Evolutionary conservation across 2,329 filamentous ascomycete genomes (phyloP).

Genomic region (Beauveria sp.): DNA sequence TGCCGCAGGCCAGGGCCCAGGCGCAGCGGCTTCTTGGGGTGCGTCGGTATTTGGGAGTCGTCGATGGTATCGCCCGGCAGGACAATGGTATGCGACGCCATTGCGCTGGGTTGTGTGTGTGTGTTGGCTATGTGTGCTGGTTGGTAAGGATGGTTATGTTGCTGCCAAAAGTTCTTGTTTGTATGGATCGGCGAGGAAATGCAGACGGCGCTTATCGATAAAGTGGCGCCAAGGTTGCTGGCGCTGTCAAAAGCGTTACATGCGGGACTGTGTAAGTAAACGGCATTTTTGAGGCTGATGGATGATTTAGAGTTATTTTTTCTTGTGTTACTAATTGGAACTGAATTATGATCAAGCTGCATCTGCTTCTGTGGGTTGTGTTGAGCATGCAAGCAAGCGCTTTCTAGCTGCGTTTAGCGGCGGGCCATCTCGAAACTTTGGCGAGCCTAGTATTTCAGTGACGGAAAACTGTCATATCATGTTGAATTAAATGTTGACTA

Average conservation of each 20-base stretch:
- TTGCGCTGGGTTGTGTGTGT: conserved; percentile 22
- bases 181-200: neutral
- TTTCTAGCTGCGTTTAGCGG: too few species aligned
- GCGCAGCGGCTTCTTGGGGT: conserved; percentile 63
- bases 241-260: neutral
- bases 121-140: neutral
- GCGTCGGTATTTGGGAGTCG: conserved; percentile 55
- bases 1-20: conserved; percentile 79
- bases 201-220: conserved; percentile 4
- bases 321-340: too few species aligned
- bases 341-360: too few species aligned
- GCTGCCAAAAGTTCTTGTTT: neutral
- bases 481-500: too few species aligned
- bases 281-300: too few species aligned
- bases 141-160: neutral
- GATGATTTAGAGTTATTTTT: too few species aligned
- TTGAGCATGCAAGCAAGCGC: too few species aligned
- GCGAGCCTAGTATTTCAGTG: too few species aligned
- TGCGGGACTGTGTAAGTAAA: neutral
- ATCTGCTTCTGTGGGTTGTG: too few species aligned
- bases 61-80: conserved; percentile 77
- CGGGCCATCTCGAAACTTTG: too few species aligned
- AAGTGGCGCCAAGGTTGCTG: neutral
- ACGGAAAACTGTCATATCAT: too few species aligned
- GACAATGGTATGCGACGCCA: conserved; percentile 58